Conservation (phyloP, 2,329 filamentous ascomycete genomes). For the Neopestalotiopsis sp. region DNA sequence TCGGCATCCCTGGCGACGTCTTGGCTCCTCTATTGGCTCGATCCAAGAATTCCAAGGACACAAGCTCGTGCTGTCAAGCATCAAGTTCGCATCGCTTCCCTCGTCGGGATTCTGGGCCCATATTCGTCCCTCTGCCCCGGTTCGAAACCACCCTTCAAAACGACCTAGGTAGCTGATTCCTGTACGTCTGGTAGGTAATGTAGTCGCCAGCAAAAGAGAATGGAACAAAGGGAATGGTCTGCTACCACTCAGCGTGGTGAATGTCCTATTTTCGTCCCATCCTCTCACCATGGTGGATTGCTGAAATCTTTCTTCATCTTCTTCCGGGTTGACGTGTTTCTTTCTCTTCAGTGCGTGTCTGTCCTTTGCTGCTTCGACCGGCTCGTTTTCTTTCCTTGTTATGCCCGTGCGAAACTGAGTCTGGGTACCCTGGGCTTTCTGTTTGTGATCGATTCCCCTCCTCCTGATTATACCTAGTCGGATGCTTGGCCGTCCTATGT, state of each 20-base stretch:
- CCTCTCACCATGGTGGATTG: background rate
- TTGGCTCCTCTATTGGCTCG: constrained; percentile 9
- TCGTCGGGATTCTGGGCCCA: constrained; percentile 23
- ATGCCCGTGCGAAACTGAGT: constrained; percentile 28
- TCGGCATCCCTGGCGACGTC: background rate
- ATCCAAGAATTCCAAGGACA: background rate
- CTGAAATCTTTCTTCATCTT: background rate
- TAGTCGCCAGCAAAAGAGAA: constrained; percentile 16
- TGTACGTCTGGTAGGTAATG: too few relatives aligned
- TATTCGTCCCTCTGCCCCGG: constrained; percentile 19
- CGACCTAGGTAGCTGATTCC: background rate
- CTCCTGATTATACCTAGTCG: constrained; percentile 21
- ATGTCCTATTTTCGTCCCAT: constrained; percentile 13
- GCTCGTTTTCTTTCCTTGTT: constrained; percentile 18
- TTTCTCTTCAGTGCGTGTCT: background rate
- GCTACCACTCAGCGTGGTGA: background rate
- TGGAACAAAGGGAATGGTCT: background rate
- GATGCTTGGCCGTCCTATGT: constrained; percentile 27
- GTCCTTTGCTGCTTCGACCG: constrained; percentile 13
- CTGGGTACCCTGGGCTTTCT: constrained; percentile 24
- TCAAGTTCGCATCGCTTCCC: constrained; percentile 22
- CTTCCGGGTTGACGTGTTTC: constrained; percentile 16
- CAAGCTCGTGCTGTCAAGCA: constrained; percentile 12
- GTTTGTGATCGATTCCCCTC: constrained; percentile 17
- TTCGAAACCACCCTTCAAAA: constrained; percentile 24